A percentile compares a stretch with the other conserved stretches of the same genome.
phyloP scores from a whole-genome alignment of 129 eudicot genomes.

The Saposhnikovia divaricata region DNA sequence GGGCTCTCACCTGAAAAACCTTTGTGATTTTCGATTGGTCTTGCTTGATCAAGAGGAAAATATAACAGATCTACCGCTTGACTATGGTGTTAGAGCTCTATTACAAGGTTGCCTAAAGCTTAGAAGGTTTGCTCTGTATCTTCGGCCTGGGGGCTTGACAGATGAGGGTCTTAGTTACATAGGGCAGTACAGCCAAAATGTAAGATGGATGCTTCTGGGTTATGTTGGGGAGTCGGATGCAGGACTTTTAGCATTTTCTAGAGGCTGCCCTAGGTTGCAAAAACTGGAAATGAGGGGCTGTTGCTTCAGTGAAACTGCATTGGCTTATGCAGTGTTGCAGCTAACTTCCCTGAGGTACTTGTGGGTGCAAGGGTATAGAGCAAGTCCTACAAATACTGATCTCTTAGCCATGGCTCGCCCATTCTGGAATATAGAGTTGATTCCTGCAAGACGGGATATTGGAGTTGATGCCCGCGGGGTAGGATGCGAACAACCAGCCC shows the following conservation, averaged over 20 bases:
- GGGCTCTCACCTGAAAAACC: constrained; percentile 24
- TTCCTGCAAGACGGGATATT: constrained; percentile 20
- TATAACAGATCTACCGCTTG: constrained; percentile 27
- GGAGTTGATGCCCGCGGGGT: neutral
- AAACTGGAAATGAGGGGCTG: constrained; percentile 38
- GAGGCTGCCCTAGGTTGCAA: constrained; percentile 28
- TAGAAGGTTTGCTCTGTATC: constrained; percentile 27
- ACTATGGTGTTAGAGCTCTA: constrained; percentile 31
- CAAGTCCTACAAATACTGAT: constrained; percentile 15
- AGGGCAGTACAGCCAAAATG: constrained; percentile 22
- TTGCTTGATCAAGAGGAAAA: constrained; percentile 25
- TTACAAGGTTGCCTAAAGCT: constrained; percentile 23
- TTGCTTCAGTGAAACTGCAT: constrained; percentile 27
- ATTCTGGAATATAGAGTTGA: constrained; percentile 30
- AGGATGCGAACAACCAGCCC: constrained; percentile 21
- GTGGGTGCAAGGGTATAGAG: constrained; percentile 38
- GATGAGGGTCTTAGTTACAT: constrained; percentile 24
- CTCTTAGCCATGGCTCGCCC: constrained; percentile 26
- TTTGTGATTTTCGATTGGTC: constrained; percentile 29
- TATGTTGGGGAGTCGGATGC: constrained; percentile 31
- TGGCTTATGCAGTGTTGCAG: constrained; percentile 23
- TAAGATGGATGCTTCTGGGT: constrained; percentile 37
- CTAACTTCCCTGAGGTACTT: constrained; percentile 26
- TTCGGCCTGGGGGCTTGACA: constrained; percentile 29
- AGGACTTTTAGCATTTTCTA: constrained; percentile 24